Evolutionary conservation across 2,329 filamentous ascomycete genomes (phyloP).

Genomic region (Colletotrichum destructivum): DNA sequence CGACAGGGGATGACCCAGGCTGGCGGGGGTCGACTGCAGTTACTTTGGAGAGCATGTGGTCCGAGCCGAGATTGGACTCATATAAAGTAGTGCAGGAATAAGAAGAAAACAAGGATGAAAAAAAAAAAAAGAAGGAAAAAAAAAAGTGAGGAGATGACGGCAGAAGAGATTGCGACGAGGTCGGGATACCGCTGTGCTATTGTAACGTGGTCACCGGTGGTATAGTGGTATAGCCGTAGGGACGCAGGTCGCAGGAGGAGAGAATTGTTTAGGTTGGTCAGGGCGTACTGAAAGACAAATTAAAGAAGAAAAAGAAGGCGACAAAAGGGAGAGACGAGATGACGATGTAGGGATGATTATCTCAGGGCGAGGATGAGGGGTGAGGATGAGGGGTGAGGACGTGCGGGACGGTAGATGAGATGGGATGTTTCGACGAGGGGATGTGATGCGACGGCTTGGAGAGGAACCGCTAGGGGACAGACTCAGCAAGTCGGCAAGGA

Average conservation of each 20-base stretch:
- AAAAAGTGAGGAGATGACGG: not conserved
- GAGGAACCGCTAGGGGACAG: not conserved
- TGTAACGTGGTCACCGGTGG: not conserved
- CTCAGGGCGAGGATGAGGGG: conserved; percentile 4
- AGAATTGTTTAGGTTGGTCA: not conserved
- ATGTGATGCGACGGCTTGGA: not conserved
- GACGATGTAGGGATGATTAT: conserved; percentile 7
- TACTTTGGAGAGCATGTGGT: conserved; percentile 40
- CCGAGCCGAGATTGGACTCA: conserved; percentile 41
- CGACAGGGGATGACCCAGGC: conserved; percentile 26
- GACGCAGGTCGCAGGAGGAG: not conserved
- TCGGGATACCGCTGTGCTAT: not conserved
- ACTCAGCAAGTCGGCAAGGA: not conserved
- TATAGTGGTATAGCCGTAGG: not conserved
- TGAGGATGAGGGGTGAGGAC: not conserved
- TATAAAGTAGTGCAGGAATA: conserved; percentile 19
- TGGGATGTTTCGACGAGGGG: conserved; percentile 4
- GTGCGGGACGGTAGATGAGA: conserved; percentile 3
- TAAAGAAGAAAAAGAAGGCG: too few relatives aligned
- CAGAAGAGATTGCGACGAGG: not conserved
- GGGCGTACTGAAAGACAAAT: too few relatives aligned
- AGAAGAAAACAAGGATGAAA: not conserved
- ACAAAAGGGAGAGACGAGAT: conserved; percentile 6
- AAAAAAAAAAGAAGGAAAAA: not conserved
- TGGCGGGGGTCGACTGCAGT: conserved; percentile 25